These are phyloP conservation scores for Kazachstania martiniae DNA, from an alignment of 805 yeast species.

Conservation along the genomic window DNA sequence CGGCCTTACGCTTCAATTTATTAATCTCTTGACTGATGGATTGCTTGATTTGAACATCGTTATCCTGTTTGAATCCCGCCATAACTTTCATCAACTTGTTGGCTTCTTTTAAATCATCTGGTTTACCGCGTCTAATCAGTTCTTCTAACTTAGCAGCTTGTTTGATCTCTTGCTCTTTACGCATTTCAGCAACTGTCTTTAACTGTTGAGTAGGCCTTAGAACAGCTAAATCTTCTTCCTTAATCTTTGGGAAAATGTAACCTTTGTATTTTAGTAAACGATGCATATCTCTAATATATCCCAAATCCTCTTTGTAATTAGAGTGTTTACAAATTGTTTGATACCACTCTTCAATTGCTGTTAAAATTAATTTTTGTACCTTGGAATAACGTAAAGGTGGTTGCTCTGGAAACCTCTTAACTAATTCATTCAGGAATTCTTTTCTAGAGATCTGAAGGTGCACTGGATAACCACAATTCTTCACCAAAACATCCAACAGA, in stretches of 20 bases:
- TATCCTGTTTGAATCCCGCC: slow-evolving; percentile 91
- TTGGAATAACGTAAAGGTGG: slow-evolving; percentile 78
- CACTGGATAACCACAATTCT: slow-evolving; percentile 95
- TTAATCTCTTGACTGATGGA: slow-evolving; percentile 74
- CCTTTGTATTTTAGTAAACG: slow-evolving; percentile 79
- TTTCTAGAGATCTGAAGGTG: slow-evolving; percentile 88
- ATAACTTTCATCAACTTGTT: slow-evolving; percentile 89
- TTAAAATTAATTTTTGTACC: slow-evolving; percentile 71
- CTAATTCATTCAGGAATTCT: slow-evolving; percentile 86
- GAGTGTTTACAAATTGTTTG: slow-evolving; percentile 84
- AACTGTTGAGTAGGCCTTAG: slow-evolving; percentile 76
- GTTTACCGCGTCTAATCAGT: slow-evolving; percentile 84
- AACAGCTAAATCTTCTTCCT: slow-evolving; percentile 82
- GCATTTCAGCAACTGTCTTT: slow-evolving; percentile 78
- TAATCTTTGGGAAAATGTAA: slow-evolving; percentile 81
- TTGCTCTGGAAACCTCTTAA: slow-evolving; percentile 81
- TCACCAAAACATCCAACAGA: slow-evolving; percentile 75
- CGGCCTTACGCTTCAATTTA: slow-evolving; percentile 70
- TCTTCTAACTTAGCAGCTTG: slow-evolving; percentile 92
- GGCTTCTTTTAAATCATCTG: slow-evolving; percentile 88
- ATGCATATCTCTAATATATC: slow-evolving; percentile 90
- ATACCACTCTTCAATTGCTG: slow-evolving; percentile 91
- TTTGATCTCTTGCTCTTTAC: slow-evolving; percentile 79
- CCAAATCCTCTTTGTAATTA: slow-evolving; percentile 79
- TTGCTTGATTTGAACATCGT: slow-evolving; percentile 48